Conservation (phyloP, 306 rosid genomes). For the Quercus dentata region DNA sequence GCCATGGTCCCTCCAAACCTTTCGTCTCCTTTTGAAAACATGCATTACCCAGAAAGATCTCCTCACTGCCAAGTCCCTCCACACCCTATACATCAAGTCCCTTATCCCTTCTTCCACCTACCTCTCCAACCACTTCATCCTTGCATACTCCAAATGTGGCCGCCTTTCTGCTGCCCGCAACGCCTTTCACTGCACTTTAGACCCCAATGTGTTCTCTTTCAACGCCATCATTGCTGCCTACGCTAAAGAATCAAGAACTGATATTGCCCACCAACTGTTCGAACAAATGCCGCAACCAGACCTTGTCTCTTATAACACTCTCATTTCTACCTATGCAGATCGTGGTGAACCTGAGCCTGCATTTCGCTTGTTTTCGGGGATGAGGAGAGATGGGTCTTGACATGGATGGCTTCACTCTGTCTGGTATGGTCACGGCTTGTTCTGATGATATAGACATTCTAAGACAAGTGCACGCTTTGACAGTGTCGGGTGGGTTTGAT, state of each 20-base stretch:
- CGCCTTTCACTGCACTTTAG: constrained; percentile 29
- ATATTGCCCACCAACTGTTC: constrained; percentile 37
- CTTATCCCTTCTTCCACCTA: constrained; percentile 47
- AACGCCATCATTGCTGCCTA: constrained; percentile 40
- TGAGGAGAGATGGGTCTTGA: constrained; percentile 40
- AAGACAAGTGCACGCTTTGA: constrained; percentile 45
- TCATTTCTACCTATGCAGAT: constrained; percentile 60
- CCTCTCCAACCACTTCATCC: constrained; percentile 48
- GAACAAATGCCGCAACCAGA: constrained; percentile 39
- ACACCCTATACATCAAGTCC: constrained; percentile 42
- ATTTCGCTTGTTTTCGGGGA: constrained; percentile 38
- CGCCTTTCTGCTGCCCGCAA: constrained; percentile 32
- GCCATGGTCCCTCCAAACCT: constrained; percentile 36
- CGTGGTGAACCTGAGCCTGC: constrained; percentile 40
- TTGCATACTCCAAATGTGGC: constrained; percentile 50
- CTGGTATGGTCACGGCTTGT: constrained; percentile 40
- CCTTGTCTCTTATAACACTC: constrained; percentile 61
- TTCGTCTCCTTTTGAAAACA: constrained; percentile 46
- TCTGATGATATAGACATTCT: constrained; percentile 40
- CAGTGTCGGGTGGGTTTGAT: constrained; percentile 50
- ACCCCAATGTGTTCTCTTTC: constrained; percentile 48
- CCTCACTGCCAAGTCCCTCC: constrained; percentile 40
- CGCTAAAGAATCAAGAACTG: constrained; percentile 16
- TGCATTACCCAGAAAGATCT: constrained; percentile 48
- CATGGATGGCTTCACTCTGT: constrained; percentile 69